phyloP scores from a whole-genome alignment of 495 filamentous ascomycete genomes.

The Friedmanniomyces endolithicus region DNA sequence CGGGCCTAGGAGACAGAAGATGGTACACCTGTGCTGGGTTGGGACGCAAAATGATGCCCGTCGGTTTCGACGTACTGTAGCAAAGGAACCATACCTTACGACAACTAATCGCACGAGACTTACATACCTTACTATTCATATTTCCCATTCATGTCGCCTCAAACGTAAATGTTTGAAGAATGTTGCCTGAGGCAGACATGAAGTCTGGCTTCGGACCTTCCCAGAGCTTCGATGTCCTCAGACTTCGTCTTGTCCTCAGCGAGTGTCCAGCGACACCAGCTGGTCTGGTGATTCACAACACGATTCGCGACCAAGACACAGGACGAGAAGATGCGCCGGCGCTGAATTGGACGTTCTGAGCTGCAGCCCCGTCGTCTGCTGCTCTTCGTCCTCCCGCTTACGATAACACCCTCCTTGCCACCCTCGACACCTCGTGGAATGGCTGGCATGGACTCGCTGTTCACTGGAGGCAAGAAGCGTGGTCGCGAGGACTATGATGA shows the following conservation, averaged over 20 bases:
- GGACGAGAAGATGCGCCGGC: neutral
- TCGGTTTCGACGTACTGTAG: neutral
- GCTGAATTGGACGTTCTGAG: neutral
- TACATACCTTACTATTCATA: too few species aligned
- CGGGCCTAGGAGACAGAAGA: too few species aligned
- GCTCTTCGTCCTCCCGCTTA: neutral
- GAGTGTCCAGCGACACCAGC: neutral
- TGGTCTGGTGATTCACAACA: neutral
- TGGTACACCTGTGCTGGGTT: too few species aligned
- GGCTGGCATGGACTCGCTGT: neutral
- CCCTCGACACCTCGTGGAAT: neutral
- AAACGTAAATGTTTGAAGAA: too few species aligned
- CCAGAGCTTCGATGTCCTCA: too few species aligned
- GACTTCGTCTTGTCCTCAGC: too few species aligned
- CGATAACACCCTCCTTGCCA: neutral
- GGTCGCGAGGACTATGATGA: conserved; percentile 3
- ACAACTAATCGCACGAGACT: too few species aligned
- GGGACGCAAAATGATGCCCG: neutral
- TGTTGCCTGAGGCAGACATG: neutral
- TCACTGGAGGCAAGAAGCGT: conserved; percentile 4
- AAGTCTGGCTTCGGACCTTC: neutral
- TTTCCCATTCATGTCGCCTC: too few species aligned
- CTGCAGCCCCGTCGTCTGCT: neutral
- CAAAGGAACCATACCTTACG: too few species aligned
- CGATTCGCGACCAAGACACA: neutral